These are phyloP conservation scores for Starmerella vaccinii DNA, from an alignment of 805 yeast species.

Conservation along the genomic window DNA sequence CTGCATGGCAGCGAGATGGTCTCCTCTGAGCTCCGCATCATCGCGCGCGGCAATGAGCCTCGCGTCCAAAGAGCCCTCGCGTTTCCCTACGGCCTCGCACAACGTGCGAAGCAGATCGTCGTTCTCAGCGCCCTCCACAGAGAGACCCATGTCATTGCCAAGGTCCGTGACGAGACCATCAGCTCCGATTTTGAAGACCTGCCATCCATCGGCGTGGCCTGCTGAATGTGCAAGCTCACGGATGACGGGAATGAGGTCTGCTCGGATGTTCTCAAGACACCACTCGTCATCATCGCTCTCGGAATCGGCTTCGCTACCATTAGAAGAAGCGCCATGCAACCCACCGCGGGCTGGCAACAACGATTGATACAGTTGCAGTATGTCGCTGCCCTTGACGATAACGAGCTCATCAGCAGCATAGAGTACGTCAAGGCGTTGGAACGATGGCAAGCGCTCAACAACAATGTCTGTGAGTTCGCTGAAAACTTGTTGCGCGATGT, in stretches of 20 bases:
- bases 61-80: constrained; percentile 2
- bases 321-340: neutral
- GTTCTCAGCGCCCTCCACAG: neutral
- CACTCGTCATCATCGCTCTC: constrained; percentile 25
- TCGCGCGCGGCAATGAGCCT: constrained; percentile 11
- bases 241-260: constrained; percentile 31
- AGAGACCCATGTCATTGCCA: constrained; percentile 21
- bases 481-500: neutral
- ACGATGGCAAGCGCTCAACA: neutral
- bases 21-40: constrained; percentile 20
- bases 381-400: constrained; percentile 29
- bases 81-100: constrained; percentile 15
- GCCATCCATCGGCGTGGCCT: constrained; percentile 28
- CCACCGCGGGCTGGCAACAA: constrained; percentile 14
- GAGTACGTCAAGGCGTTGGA: neutral
- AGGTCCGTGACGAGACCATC: constrained; percentile 28
- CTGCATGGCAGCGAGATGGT: constrained; percentile 11
- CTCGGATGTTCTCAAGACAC: constrained; percentile 29
- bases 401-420: constrained; percentile 25
- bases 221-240: constrained; percentile 22
- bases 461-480: neutral
- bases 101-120: constrained; percentile 2
- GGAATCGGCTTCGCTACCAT: neutral
- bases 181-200: constrained; percentile 28
- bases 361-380: constrained; percentile 25